Conservation (phyloP, 257 asterid species). For the Solanum arcanum region DNA sequence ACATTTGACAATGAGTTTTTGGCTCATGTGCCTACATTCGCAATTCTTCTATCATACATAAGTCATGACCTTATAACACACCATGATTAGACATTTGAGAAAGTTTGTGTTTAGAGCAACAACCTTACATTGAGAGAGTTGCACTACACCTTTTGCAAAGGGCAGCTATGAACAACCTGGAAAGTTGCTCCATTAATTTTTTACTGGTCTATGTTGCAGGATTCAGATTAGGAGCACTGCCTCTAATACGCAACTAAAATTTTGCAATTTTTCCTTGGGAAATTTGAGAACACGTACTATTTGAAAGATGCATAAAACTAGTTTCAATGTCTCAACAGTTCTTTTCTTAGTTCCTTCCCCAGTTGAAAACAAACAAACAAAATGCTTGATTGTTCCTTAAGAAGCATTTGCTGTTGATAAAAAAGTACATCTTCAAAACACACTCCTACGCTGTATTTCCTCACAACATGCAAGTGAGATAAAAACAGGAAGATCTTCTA, state of each 20-base stretch:
- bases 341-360: not conserved
- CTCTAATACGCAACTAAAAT: not conserved
- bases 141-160: not conserved
- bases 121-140: not conserved
- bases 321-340: not conserved
- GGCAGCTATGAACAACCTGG: not conserved
- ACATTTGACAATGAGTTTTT: not conserved
- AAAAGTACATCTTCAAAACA: not conserved
- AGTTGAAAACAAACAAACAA: not conserved
- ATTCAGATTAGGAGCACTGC: not conserved
- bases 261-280: not conserved
- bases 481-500: not conserved
- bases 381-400: not conserved
- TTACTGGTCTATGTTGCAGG: not conserved
- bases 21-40: not conserved
- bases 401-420: not conserved
- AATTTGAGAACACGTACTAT: not conserved
- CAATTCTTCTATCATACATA: not conserved
- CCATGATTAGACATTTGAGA: not conserved
- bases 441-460: not conserved
- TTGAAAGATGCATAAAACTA: not conserved
- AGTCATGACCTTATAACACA: not conserved
- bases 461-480: not conserved
- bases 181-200: not conserved
- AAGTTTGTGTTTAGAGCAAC: not conserved